Conservation (phyloP, 2,329 filamentous ascomycete genomes). For the Coniochaeta sp. region DNA sequence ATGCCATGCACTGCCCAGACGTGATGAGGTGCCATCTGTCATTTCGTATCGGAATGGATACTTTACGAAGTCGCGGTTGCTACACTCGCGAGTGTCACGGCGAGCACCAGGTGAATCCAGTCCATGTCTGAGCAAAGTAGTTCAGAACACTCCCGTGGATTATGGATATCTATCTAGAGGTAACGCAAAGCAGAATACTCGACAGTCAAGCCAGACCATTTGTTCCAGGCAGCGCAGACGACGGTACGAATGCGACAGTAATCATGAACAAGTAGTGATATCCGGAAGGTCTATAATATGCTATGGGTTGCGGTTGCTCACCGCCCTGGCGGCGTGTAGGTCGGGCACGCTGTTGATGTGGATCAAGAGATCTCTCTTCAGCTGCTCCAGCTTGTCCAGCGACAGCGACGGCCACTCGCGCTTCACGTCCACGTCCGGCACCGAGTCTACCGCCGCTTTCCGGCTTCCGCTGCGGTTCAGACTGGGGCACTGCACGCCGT, state of each 20-base stretch:
- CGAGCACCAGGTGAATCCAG: too few species aligned
- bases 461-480: not conserved
- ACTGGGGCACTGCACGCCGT: not conserved
- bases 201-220: not conserved
- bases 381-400: not conserved
- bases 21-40: too few species aligned
- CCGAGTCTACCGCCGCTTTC: not conserved
- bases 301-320: not conserved
- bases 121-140: not conserved
- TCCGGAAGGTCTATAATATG: not conserved
- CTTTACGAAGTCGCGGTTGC: too few species aligned
- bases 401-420: not conserved
- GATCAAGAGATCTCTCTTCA: slow-evolving; percentile 5
- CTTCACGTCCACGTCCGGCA: not conserved
- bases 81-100: too few species aligned
- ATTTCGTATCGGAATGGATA: too few species aligned
- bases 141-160: too few species aligned
- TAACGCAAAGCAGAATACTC: not conserved
- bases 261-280: not conserved
- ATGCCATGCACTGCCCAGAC: too few species aligned
- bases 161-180: not conserved
- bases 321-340: not conserved
- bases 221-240: not conserved
- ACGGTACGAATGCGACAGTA: not conserved
- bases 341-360: slow-evolving; percentile 3